phyloP scores from a whole-genome alignment of 1,284 basidiomycete genomes.

The Mycosarcoma mackinlayi region DNA sequence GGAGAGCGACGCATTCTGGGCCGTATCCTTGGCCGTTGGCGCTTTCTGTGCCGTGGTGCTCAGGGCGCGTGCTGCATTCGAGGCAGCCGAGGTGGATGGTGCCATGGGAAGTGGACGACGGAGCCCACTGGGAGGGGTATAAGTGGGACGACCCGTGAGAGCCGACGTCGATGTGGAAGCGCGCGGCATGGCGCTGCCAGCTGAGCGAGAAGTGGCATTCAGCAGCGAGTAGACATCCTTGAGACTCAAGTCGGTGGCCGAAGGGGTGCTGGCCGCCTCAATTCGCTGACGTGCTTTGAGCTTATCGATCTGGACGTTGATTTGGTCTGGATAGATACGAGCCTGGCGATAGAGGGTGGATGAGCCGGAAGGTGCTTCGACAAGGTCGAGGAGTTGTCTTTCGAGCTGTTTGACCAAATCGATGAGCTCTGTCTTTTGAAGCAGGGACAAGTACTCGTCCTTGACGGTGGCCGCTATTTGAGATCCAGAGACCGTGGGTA shows the following conservation, averaged over 20 bases:
- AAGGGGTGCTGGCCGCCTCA: constrained; percentile 11
- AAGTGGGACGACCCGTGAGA: constrained; percentile 13
- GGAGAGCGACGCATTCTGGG: constrained; percentile 31
- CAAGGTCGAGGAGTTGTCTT: constrained; percentile 37
- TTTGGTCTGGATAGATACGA: constrained; percentile 43
- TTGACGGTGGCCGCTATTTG: constrained; percentile 11
- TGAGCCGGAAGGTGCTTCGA: constrained; percentile 33
- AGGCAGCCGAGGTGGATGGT: constrained; percentile 1
- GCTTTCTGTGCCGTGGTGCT: constrained; percentile 3
- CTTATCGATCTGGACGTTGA: constrained; percentile 37
- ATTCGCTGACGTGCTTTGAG: constrained; percentile 38
- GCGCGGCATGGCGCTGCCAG: constrained; percentile 4
- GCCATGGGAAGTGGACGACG: constrained; percentile 10
- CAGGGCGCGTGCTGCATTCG: constrained; percentile 5
- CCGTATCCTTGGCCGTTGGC: constrained; percentile 5
- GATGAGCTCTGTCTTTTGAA: constrained; percentile 46
- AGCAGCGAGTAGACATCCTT: constrained; percentile 49
- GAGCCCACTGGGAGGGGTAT: constrained; percentile 10
- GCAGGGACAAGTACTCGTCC: constrained; percentile 43
- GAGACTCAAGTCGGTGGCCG: constrained; percentile 35
- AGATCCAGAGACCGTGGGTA: constrained; percentile 36
- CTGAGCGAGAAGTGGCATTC: constrained; percentile 18
- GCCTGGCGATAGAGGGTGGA: constrained; percentile 44
- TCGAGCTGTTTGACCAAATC: constrained; percentile 50
- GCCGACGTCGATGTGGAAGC: constrained; percentile 1